Evolutionary conservation across 352 stramenopile genomes (phyloP), one percentile per base, ranked within the genome.

Genomic region (Globisporangium radiosum): DNA sequence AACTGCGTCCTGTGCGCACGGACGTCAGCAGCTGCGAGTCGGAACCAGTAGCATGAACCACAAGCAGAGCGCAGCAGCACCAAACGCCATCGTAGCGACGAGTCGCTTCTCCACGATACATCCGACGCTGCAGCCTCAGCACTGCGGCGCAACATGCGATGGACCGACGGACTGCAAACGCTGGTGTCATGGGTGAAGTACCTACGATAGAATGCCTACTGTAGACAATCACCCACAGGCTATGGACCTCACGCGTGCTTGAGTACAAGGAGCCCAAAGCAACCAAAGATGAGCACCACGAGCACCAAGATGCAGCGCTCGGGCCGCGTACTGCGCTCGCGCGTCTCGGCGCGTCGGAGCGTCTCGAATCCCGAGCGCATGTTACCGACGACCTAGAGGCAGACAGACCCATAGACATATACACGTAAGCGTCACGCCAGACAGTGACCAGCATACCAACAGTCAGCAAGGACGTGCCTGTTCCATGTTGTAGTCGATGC

Each of bases 401-500:
- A 33, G 25, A 33, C 25, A 33, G 25, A 33, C 25, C 25, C 25
- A 52, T 8, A 4, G 19, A 40, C 13, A 54, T 15, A 13, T 7
- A 13, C 7, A 37, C 48, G 3, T 45, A 7, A 51, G 15, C 15
- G 7, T 25, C 37, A 7, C 2, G 15, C 15, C 42, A 6, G n/a
- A 9, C 4, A 11, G 1, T 1, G 6, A 15, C 7, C 4, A 13
- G 17, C 7, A 19, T 15, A 47, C 1, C 25, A 33, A 17, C 47
- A 19, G 14, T 15, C 48, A n/a, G 7, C 25, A 4, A 36, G 25
- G 25, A 15, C 51, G 7, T 65, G 90, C 82, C 76, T 90, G 78
- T 39, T 90, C 78, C 79, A 93, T 92, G 70, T 93, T 93, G 73
- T 90, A 93, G 68, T 93, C 84, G 57, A 93, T 93, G 6, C 84